Base-by-base conservation (phyloP, 2,329 filamentous ascomycete genomes). In the Cytospora schulzeri region DNA sequence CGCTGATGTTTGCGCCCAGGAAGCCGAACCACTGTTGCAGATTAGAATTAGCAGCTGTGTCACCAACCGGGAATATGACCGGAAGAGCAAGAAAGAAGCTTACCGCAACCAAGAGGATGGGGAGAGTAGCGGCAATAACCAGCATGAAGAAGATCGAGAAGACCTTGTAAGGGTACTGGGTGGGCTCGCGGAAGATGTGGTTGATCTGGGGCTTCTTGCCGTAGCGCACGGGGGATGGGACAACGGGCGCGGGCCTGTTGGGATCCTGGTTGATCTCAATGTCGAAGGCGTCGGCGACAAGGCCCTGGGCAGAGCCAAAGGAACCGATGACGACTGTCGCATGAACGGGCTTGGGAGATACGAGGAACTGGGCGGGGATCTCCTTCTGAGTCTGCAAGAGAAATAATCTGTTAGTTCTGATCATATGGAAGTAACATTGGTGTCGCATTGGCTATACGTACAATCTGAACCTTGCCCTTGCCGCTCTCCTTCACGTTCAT, bases 261-360 rank as follows among this genome's bases (percentile, higher is more conserved):
- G 88, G 75, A 73, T 94, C 89, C 62, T 82, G 81, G 68, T 84
- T 78, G 62, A 97, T 77, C 55, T 85, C 78, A 31, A 97, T 78
- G 69, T 91, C 83, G 80, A 98, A 98, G 38, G 88, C 84, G 66
- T 86, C 84, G 63, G 83, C 83, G 70, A 89, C 84, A 74, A 91
- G 88, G 15, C 88, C 88, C 41, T 83, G 79, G 9, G 90, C 85
- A 0, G 87, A 83, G 68, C 94, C 94, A 74, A 97, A 97, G 0
- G 93, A 97, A 68, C 85, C 95, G 70, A 99, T 85, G 56, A 97
- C 83, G 53, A 99, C 79, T 67, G 88, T 91, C n/a, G 92, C 93
- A 70, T 88, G 83, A 73, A 98, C 84, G 1, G 91, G 88, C 62
- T 86, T 77, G 56, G 83, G 76, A 33, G 89, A 83, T 51, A 83